phyloP scores from a whole-genome alignment of 78 protist genomes.

The Creolimax fragrantissima region DNA sequence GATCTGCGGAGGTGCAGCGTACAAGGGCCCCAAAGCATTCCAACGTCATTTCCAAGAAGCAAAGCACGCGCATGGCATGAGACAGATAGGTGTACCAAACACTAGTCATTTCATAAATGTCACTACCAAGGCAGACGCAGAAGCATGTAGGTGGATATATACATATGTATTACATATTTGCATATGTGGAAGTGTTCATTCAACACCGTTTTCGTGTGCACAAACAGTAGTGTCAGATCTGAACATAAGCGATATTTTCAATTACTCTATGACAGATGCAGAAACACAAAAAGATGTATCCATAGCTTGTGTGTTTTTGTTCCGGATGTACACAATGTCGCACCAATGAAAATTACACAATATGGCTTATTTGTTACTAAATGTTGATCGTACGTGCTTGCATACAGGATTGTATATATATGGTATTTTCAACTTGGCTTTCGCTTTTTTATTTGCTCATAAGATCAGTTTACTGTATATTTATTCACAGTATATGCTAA shows the following conservation, averaged over 20 bases:
- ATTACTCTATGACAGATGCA: no score
- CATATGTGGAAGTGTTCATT: no score
- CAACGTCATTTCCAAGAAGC: constrained; percentile 86
- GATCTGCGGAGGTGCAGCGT: constrained; percentile 87
- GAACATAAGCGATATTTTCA: no score
- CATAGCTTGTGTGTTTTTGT: no score
- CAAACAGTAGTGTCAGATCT: no score
- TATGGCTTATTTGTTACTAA: neutral
- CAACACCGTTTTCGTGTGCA: no score
- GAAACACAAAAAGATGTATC: no score
- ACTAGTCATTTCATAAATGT: constrained; percentile 74
- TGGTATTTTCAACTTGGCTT: neutral
- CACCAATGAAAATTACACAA: neutral
- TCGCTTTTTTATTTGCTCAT: neutral
- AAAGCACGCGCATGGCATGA: constrained; percentile 84
- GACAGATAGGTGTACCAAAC: constrained; percentile 75
- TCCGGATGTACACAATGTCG: neutral
- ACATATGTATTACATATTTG: neutral
- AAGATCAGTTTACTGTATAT: no score
- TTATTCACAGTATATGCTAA: constrained; percentile 28
- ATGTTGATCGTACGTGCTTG: neutral
- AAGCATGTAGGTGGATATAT: neutral
- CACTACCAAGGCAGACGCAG: constrained; percentile 82
- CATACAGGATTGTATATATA: neutral
- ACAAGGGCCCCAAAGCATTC: constrained; percentile 78